Base-by-base conservation (phyloP, 2,329 filamentous ascomycete genomes). In the Ceratocystis lukuohia region DNA sequence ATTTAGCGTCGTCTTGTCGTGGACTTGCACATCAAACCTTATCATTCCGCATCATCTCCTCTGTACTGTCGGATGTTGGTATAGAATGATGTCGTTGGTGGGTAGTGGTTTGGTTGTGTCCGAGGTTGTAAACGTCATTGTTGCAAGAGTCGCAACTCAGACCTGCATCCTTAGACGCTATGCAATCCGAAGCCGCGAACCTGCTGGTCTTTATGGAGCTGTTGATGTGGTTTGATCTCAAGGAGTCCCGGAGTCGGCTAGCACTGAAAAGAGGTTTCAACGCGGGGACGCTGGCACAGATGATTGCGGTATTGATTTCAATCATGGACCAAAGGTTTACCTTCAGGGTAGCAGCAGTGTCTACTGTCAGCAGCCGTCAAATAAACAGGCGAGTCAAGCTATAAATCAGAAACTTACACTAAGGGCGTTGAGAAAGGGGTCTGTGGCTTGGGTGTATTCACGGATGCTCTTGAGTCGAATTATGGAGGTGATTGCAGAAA, bases 251-350 rank as follows among this genome's bases (percentile, higher is more conserved):
- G 2, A 75, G 71, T 1, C 68, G 70, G 0, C 71, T 72, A 2
- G 75, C 75, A 15, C 74, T 75, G 68, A 79, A 77, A 3, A 80
- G 70, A 0, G 80, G 80, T 66, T 81, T 81, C 5, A 82, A 73
- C 0, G 80, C 79, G 0, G 80, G 79, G 0, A 80, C 74, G 6
- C 76, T 79, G 22, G 79, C 78, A 69, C 80, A 82, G 37, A 78
- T 71, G 46, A 82, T 78, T n/a, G 76, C 79, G 5, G 77, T 72
- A 66, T 79, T 80, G 67, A 81, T 73, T 69, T 82, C 80, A 62
- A 82, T 75, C 66, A 77, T 75, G 25, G 76, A 77, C 77, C 79
- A 80, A 12, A 80, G 66, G 53, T 77, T 77, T 0, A 77, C 72
- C 68, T 69, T 22, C 2, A 62, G 17, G 10, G 10, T 25, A 22